These are phyloP conservation scores for Phaeosphaeriaceae sp. DNA, from an alignment of 2,329 filamentous ascomycete genomes.

Conservation along the genomic window DNA sequence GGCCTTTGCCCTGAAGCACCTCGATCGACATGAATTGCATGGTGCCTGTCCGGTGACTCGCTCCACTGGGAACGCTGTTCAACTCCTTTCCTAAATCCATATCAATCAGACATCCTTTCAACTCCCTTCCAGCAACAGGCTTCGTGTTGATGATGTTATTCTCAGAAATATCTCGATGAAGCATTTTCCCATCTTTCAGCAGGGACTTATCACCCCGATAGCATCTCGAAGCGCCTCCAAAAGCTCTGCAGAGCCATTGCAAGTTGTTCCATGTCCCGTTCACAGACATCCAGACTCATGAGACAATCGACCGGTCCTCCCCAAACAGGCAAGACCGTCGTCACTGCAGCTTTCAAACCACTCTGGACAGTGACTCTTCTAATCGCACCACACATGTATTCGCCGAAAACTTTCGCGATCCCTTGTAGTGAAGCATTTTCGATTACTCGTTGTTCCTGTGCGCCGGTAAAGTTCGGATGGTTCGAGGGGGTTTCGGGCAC, in stretches of 20 bases:
- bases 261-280: no score
- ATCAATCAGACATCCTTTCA: neutral
- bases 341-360: no score
- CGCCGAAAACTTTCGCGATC: no score
- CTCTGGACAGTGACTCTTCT: no score
- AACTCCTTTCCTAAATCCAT: conserved; percentile 1
- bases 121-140: neutral
- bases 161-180: conserved; percentile 3
- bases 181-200: neutral
- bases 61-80: neutral
- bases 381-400: no score
- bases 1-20: neutral
- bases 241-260: no score
- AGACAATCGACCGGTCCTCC: no score
- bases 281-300: no score
- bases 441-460: neutral
- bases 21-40: conserved; percentile 6
- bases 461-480: no score
- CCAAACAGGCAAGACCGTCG: no score
- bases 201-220: neutral
- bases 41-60: conserved; percentile 1
- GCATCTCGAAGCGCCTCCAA: conserved; percentile 1
- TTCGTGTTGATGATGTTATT: conserved; percentile 5
- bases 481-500: no score
- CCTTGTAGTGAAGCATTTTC: no score